These are phyloP conservation scores for Cyclotella cryptica DNA, from an alignment of 108 stramenopile genomes.

Conservation along the genomic window DNA sequence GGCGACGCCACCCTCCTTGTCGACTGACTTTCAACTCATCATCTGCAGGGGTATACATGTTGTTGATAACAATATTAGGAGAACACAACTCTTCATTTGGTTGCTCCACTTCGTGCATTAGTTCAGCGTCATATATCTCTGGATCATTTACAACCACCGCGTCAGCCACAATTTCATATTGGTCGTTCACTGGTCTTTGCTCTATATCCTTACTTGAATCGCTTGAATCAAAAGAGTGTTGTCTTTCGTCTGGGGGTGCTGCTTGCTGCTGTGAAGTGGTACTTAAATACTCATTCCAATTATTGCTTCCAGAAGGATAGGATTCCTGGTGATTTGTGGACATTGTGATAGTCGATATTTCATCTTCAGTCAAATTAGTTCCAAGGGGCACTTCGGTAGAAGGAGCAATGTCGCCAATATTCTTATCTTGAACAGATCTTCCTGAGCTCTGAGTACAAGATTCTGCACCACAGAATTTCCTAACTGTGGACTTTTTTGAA, in stretches of 20 bases:
- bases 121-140: conserved; percentile 10
- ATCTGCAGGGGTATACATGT: neutral
- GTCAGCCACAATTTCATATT: conserved; percentile 8
- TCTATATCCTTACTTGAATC: neutral
- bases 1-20: neutral
- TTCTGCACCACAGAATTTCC: neutral
- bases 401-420: neutral
- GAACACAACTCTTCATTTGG: neutral
- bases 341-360: neutral
- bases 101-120: neutral
- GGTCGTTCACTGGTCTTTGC: neutral
- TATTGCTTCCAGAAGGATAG: too few relatives aligned
- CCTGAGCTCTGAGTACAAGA: too few relatives aligned
- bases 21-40: neutral
- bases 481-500: neutral
- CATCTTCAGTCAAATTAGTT: neutral
- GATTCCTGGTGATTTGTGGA: neutral
- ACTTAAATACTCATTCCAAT: too few relatives aligned
- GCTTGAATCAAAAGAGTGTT: neutral
- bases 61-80: neutral
- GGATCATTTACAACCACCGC: conserved; percentile 10
- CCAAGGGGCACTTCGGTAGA: neutral
- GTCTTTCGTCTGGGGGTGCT: neutral
- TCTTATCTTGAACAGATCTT: too few relatives aligned
- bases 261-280: too few relatives aligned